Percentiles rank a stretch among this genome's conserved stretches.
Evolutionary conservation across 495 filamentous ascomycete genomes (phyloP).

Genomic region (Apodospora peruviana): DNA sequence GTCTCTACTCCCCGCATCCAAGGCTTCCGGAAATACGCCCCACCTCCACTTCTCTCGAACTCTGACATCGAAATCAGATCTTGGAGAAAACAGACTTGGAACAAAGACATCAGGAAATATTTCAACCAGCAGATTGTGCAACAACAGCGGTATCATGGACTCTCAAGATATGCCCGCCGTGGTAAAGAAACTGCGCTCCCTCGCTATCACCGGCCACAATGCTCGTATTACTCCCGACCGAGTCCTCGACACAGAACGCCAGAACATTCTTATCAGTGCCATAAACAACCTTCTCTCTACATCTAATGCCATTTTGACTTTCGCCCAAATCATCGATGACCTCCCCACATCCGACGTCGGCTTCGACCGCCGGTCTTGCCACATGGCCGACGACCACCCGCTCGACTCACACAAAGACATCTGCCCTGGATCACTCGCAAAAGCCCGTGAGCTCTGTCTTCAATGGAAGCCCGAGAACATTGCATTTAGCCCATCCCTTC

Average conservation of each 20-base stretch:
- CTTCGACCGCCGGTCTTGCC: slow-evolving; percentile 1
- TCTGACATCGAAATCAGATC: too few species aligned
- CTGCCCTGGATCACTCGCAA: slow-evolving; percentile 15
- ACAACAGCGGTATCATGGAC: too few species aligned
- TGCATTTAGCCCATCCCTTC: slow-evolving; percentile 7
- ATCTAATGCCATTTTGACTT: slow-evolving; percentile 22
- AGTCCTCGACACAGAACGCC: slow-evolving; percentile 9
- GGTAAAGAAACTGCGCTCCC: not conserved
- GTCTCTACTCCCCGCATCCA: too few species aligned
- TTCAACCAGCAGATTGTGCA: too few species aligned
- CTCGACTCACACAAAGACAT: slow-evolving; percentile 14
- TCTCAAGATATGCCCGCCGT: not conserved
- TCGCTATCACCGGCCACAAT: not conserved
- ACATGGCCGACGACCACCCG: slow-evolving; percentile 7
- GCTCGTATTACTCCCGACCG: slow-evolving; percentile 8
- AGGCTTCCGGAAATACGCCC: too few species aligned
- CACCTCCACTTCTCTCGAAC: too few species aligned
- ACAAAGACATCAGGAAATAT: too few species aligned
- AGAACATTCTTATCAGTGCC: slow-evolving; percentile 8
- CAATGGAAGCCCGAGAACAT: slow-evolving; percentile 10
- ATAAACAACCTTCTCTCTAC: slow-evolving; percentile 13
- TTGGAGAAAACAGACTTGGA: too few species aligned
- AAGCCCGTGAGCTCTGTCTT: slow-evolving; percentile 7
- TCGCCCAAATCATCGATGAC: slow-evolving; percentile 29
- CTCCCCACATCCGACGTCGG: slow-evolving; percentile 19